Base-by-base conservation (phyloP, 257 asterid species). In the Haberlea rhodopensis region DNA sequence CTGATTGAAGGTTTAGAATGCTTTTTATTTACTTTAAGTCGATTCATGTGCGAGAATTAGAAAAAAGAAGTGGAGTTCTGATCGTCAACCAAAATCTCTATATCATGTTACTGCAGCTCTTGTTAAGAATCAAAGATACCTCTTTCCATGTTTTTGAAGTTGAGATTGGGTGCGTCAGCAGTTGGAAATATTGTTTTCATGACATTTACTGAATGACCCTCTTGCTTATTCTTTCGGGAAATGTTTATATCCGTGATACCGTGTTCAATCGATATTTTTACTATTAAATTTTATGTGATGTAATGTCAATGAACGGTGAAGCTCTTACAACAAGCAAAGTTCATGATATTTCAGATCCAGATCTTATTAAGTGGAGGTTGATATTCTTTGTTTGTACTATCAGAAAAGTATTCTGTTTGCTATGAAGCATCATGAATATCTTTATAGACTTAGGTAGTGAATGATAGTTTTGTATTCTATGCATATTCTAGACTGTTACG, bases 61-160 rank as follows among this genome's bases (percentile, higher is more conserved):
- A 22, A 11, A 48, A 31, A 73, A 46, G 64, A 26, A 32, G 34
- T 63, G 49, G 63, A 61, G 45, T 60, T 43, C 8, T 43, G 51
- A 43, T 16, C 48, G 20, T 16, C 19, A 5, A 5, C 16, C 51
- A 43, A 0, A 15, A 43, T 43, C 19, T 62, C 43, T 34, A 21
- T 48, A 32, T 24, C 29, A 48, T 13, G 22, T 8, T 13, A 43
- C 20, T 6, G 6, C 51, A 15, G 51, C 20, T 43, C 16, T 20
- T 13, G 16, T 43, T 43, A 43, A 37, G 51, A 13, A 37, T 13
- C 51, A 43, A 43, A 43, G 19, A 15, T 4, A 15, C 20, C 15
- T 43, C 20, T 43, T 43, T 43, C 20, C 51, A 43, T 43, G 15
- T 15, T 18, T 58, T 8, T n/a, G 22, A 8, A 53, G 54, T 21